These are phyloP conservation scores for Globisporangium alternatum DNA, from an alignment of 352 stramenopile genomes.

Conservation along the genomic window DNA sequence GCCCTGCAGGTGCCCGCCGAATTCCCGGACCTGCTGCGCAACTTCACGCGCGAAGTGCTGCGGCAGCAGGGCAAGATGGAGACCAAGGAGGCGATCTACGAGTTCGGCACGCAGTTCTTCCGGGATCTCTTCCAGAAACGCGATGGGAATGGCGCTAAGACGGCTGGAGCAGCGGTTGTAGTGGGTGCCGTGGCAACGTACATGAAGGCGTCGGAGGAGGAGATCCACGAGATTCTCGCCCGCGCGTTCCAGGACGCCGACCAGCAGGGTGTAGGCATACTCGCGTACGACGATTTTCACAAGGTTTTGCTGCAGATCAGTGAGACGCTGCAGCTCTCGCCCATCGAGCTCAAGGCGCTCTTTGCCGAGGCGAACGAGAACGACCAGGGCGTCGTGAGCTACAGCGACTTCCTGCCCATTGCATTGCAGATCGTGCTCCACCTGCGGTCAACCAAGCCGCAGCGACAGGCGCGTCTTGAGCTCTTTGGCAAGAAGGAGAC, in stretches of 20 bases:
- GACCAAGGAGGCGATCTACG: slow-evolving; percentile 75
- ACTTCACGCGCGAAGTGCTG: slow-evolving; percentile 79
- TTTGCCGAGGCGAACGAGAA: slow-evolving; percentile 69
- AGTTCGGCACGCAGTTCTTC: slow-evolving; percentile 74
- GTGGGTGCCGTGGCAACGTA: slow-evolving; percentile 26
- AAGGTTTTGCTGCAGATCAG: slow-evolving; percentile 41
- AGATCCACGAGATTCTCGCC: slow-evolving; percentile 44
- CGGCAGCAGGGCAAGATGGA: slow-evolving; percentile 81
- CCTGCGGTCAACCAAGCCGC: slow-evolving; percentile 39
- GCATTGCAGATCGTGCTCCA: slow-evolving; percentile 45
- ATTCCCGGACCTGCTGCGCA: slow-evolving; percentile 72
- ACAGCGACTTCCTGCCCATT: slow-evolving; percentile 51
- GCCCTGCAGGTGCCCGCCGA: slow-evolving; percentile 64
- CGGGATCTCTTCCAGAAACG: slow-evolving; percentile 49
- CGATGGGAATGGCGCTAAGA: slow-evolving; percentile 23
- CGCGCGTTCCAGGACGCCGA: slow-evolving; percentile 46
- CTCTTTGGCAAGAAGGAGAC: slow-evolving; percentile 38
- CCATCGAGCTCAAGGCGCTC: slow-evolving; percentile 47
- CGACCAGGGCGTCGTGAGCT: slow-evolving; percentile 46
- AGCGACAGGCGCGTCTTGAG: slow-evolving; percentile 43
- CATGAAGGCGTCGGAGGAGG: slow-evolving; percentile 61
- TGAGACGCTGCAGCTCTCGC: slow-evolving; percentile 57
- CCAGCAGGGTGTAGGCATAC: slow-evolving; percentile 33
- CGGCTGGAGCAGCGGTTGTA: background rate
- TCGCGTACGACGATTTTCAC: slow-evolving; percentile 43